phyloP scores from a whole-genome alignment of 169 alveolate genomes.

The Cryptosporidium canis region DNA sequence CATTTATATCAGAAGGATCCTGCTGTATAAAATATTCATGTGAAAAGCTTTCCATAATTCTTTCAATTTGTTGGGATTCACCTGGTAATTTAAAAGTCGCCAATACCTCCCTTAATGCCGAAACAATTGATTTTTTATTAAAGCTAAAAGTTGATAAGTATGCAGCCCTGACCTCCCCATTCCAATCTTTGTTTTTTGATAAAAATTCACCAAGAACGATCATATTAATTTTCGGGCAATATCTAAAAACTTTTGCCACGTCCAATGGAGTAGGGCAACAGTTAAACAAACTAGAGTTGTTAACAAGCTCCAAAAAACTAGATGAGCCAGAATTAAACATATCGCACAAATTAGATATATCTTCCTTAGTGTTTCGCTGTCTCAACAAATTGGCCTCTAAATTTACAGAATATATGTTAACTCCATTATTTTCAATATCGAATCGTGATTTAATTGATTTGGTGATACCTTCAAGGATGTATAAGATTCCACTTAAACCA shows the following conservation, averaged over 20 bases:
- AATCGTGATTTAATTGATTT: not conserved
- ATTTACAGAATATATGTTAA: not conserved
- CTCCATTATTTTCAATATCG: not conserved
- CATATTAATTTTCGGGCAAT: conserved; percentile 15
- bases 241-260: conserved; percentile 37
- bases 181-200: conserved; percentile 71
- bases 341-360: not conserved
- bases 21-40: conserved; percentile 81
- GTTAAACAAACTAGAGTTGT: not conserved
- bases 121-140: conserved; percentile 83
- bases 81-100: conserved; percentile 90
- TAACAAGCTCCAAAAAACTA: not conserved
- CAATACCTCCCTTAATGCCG: conserved; percentile 84
- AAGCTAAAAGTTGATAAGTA: conserved; percentile 83
- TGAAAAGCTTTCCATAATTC: conserved; percentile 88
- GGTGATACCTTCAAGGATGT: not conserved
- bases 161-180: conserved; percentile 78
- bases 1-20: conserved; percentile 16
- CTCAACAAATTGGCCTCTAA: not conserved
- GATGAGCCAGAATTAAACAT: conserved; percentile 18
- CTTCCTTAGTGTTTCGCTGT: not conserved
- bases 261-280: not conserved
- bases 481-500: conserved; percentile 41
- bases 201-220: conserved; percentile 39
- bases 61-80: conserved; percentile 91